Evolutionary conservation across 179 eudicot genomes (phyloP).

Genomic region (Nepenthes alata): DNA sequence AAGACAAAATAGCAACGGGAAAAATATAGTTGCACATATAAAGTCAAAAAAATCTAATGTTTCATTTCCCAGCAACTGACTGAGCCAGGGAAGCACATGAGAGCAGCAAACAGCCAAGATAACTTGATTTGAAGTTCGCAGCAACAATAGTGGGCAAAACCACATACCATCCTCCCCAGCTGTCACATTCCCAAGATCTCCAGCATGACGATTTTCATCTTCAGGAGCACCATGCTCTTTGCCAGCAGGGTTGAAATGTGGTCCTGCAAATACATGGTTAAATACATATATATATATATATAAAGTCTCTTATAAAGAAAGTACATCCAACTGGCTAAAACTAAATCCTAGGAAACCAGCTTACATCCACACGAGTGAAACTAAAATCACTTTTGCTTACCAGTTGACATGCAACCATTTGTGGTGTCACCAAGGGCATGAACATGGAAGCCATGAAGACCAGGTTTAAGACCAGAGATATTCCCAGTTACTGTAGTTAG

Average conservation of each 20-base stretch:
- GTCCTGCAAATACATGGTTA: conserved; percentile 19
- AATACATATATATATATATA: background rate
- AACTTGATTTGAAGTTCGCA: background rate
- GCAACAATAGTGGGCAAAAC: background rate
- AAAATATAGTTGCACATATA: background rate
- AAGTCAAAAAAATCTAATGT: too few relatives aligned
- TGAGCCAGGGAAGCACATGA: too few relatives aligned
- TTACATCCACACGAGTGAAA: background rate
- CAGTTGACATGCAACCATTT: conserved; percentile 55
- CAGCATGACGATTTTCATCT: conserved; percentile 49
- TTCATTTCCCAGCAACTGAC: too few relatives aligned
- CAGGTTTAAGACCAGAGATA: conserved; percentile 6
- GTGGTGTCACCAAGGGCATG: conserved; percentile 34
- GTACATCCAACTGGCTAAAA: too few relatives aligned
- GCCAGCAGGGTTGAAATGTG: conserved; percentile 45
- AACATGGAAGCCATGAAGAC: conserved; percentile 13
- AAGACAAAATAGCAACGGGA: background rate
- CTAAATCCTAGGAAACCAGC: background rate
- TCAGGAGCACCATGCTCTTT: conserved; percentile 55
- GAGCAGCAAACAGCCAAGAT: background rate
- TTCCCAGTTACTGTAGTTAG: conserved; percentile 29
- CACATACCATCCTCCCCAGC: conserved; percentile 41
- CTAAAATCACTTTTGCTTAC: conserved; percentile 6
- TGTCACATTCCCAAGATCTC: conserved; percentile 48
- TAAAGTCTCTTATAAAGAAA: too few relatives aligned